Evolutionary conservation across 768 basidiomycete genomes (phyloP).

Genomic region (Leccinum variicolor): DNA sequence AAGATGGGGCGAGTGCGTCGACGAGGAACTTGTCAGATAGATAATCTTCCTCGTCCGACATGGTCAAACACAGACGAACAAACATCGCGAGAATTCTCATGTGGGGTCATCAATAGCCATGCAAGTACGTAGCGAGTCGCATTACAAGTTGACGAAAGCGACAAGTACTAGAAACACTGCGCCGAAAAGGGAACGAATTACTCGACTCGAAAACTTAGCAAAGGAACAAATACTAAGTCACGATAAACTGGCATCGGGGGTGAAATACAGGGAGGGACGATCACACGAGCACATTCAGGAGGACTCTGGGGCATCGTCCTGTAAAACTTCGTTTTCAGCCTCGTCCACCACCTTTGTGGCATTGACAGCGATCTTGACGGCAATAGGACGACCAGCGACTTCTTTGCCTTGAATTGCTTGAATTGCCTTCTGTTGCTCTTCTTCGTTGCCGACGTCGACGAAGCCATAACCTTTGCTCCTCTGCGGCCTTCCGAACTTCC

Average conservation of each 20-base stretch:
- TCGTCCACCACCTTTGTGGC: conserved; percentile 62
- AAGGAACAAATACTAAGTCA: conserved; percentile 33
- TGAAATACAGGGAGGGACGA: conserved; percentile 20
- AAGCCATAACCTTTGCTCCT: conserved; percentile 98
- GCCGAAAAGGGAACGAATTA: conserved; percentile 22
- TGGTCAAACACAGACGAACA: conserved; percentile 27
- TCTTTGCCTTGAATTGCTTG: conserved; percentile 84
- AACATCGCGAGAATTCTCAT: conserved; percentile 13
- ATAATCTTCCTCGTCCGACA: conserved; percentile 82
- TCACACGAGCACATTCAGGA: conserved; percentile 20
- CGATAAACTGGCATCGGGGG: conserved; percentile 21
- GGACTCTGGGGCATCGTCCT: conserved; percentile 29
- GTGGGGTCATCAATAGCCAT: conserved; percentile 27
- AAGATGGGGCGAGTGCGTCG: conserved; percentile 31
- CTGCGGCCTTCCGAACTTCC: conserved; percentile 77
- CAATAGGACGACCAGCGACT: conserved; percentile 78
- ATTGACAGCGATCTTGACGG: conserved; percentile 96
- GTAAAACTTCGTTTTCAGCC: conserved; percentile 34
- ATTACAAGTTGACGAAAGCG: conserved; percentile 24
- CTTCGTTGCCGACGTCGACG: conserved; percentile 88
- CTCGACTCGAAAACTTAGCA: conserved; percentile 37
- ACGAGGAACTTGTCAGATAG: conserved; percentile 83
- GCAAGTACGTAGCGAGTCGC: conserved; percentile 28
- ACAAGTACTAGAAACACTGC: conserved; percentile 40
- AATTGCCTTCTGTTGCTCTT: conserved; percentile 90